phyloP scores from a whole-genome alignment of 2,329 filamentous ascomycete species.

The Rhynchosporium agropyri region DNA sequence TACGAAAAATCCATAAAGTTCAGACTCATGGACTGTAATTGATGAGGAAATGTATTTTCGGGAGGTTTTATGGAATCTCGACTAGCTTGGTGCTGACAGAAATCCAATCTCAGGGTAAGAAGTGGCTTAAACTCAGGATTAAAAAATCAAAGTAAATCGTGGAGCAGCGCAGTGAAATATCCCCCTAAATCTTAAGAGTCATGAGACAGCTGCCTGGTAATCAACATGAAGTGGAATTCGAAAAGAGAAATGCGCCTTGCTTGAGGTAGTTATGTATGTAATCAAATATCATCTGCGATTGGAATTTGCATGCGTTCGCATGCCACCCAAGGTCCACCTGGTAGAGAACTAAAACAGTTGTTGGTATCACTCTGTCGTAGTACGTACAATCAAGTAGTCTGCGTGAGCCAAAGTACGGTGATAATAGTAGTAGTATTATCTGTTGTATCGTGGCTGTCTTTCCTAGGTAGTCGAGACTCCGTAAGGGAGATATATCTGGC shows the following conservation, averaged over 20 bases:
- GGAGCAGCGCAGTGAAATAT: constrained; percentile 11
- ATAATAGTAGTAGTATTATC: no score
- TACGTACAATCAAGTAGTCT: no score
- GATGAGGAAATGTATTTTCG: constrained; percentile 7
- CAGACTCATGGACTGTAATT: constrained; percentile 24
- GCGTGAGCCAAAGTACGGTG: no score
- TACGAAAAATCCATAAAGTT: constrained; percentile 9
- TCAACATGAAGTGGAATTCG: neutral
- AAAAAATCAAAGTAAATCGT: constrained; percentile 4
- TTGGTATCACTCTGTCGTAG: no score
- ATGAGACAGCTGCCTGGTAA: neutral
- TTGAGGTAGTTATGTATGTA: neutral
- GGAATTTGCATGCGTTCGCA: neutral
- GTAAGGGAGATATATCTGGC: no score
- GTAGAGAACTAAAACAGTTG: no score
- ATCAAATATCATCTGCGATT: neutral
- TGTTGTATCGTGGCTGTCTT: no score
- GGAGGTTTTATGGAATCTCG: neutral
- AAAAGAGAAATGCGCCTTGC: neutral
- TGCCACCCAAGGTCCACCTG: no score
- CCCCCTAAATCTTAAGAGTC: neutral
- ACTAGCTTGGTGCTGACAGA: constrained; percentile 31
- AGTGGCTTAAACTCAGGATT: constrained; percentile 25
- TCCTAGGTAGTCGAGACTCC: no score
- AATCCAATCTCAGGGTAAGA: constrained; percentile 27